Conservation (phyloP, 495 filamentous ascomycete species). For the Hypoxylon perforatum region DNA sequence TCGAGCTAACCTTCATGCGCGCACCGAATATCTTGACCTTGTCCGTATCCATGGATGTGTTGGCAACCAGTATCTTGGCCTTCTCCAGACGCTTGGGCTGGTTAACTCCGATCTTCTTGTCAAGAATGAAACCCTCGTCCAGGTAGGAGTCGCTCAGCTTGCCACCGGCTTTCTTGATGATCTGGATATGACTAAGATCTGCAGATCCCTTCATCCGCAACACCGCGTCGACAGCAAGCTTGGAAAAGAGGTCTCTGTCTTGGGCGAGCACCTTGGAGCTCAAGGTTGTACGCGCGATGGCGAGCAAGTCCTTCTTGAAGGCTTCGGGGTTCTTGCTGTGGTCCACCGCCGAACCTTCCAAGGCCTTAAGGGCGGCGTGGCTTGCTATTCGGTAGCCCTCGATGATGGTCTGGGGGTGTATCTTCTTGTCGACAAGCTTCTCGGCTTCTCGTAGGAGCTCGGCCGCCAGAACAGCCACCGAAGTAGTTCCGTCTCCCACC, state of each 20-base stretch:
- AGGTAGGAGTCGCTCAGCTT: conserved; percentile 97
- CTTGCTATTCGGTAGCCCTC: conserved; percentile 98
- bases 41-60: conserved; percentile 99
- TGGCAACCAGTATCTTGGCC: conserved; percentile 96
- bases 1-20: conserved; percentile 92
- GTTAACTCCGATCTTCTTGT: conserved; percentile 99
- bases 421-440: conserved; percentile 95
- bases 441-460: conserved; percentile 96
- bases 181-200: conserved; percentile 96
- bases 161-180: conserved; percentile 99
- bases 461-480: conserved; percentile 90
- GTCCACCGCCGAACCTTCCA: conserved; percentile 87
- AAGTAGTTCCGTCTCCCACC: conserved; percentile 90
- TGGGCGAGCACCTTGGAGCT: conserved; percentile 97
- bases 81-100: conserved; percentile 97
- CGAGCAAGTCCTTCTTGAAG: conserved; percentile 88
- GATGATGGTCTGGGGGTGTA: conserved; percentile 99
- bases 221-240: conserved; percentile 92
- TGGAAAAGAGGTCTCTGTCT: conserved; percentile 91
- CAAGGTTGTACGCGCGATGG: conserved; percentile 95
- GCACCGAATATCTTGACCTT: conserved; percentile 99
- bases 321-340: conserved; percentile 82
- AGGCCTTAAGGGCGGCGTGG: conserved; percentile 82
- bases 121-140: conserved; percentile 97
- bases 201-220: conserved; percentile 89